A percentile compares a stretch with the other conserved stretches of the same genome.
Evolutionary conservation across 192 early-diverging fungal species (phyloP).

Genomic region (Obelidium mucronatum): DNA sequence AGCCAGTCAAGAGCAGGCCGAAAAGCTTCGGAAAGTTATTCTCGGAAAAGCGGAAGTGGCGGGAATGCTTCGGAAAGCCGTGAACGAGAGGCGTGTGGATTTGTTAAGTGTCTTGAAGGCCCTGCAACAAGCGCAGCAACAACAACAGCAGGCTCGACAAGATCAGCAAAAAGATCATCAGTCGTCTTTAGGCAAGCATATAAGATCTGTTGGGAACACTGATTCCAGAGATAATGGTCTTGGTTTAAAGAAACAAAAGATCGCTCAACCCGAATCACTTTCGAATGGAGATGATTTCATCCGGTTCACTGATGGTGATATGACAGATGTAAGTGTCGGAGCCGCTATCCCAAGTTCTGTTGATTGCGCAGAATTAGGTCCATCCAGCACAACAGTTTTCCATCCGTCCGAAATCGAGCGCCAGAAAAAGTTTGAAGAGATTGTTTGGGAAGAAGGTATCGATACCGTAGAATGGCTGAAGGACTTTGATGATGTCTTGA

Average conservation of each 20-base stretch:
- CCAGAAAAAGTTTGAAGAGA: background rate
- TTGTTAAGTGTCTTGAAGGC: background rate
- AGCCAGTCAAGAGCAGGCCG: background rate
- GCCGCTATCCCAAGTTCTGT: no score
- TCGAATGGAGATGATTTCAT: constrained; percentile 18
- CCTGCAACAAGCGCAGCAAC: background rate
- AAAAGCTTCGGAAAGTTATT: background rate
- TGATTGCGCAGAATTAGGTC: background rate
- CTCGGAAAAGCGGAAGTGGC: constrained; percentile 1
- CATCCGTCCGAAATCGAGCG: background rate
- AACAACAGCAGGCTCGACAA: background rate
- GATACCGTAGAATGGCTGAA: constrained; percentile 10
- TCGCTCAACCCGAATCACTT: background rate
- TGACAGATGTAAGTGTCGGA: no score
- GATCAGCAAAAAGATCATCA: no score
- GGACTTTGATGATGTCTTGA: background rate
- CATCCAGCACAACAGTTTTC: background rate
- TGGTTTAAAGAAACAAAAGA: background rate
- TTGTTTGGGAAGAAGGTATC: background rate
- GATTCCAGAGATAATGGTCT: no score
- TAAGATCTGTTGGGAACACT: background rate
- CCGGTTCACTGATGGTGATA: background rate
- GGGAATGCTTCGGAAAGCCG: background rate
- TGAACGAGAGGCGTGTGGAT: constrained; percentile 2
- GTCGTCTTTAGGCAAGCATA: no score